Percentiles rank a stretch among this genome's conserved stretches.
Evolutionary conservation across 1,139 yeast genomes (phyloP).

Genomic region (Taphrina pruni): DNA sequence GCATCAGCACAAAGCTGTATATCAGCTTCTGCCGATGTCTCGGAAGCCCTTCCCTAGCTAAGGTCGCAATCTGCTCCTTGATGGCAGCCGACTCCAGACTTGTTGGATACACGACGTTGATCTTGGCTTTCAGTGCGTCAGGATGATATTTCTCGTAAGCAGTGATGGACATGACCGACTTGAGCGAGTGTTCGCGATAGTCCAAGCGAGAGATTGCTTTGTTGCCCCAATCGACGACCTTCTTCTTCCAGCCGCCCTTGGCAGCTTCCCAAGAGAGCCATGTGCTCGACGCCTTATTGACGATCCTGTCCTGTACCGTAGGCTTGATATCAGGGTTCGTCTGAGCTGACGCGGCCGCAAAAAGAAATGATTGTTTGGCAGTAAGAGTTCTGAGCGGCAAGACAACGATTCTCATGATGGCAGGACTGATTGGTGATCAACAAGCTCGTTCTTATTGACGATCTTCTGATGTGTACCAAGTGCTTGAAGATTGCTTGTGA

Average conservation of each 20-base stretch:
- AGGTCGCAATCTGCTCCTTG: conserved; percentile 7
- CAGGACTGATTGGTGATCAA: neutral
- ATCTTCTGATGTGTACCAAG: neutral
- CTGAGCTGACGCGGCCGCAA: conserved; percentile 13
- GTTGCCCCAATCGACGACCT: conserved; percentile 51
- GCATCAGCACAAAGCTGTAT: conserved; percentile 52
- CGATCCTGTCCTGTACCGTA: conserved; percentile 38
- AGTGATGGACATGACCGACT: conserved; percentile 32
- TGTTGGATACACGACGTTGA: conserved; percentile 27
- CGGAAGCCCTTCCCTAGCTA: conserved; percentile 33
- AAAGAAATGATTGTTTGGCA: conserved; percentile 17
- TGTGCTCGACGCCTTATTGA: conserved; percentile 35
- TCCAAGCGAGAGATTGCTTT: conserved; percentile 52
- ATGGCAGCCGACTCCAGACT: neutral
- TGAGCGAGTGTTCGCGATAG: conserved; percentile 55
- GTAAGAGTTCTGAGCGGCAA: conserved; percentile 29
- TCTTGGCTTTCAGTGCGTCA: neutral
- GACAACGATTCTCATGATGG: conserved; percentile 26
- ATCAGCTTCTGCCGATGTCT: conserved; percentile 39
- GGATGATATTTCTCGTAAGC: conserved; percentile 34
- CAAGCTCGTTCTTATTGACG: neutral
- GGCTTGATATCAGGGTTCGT: conserved; percentile 28
- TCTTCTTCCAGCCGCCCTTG: conserved; percentile 51
- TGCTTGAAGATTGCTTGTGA: too few species aligned
- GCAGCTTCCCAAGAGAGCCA: conserved; percentile 48